Conservation (phyloP, 495 filamentous ascomycete species). For the Penicillium bovifimosum region DNA sequence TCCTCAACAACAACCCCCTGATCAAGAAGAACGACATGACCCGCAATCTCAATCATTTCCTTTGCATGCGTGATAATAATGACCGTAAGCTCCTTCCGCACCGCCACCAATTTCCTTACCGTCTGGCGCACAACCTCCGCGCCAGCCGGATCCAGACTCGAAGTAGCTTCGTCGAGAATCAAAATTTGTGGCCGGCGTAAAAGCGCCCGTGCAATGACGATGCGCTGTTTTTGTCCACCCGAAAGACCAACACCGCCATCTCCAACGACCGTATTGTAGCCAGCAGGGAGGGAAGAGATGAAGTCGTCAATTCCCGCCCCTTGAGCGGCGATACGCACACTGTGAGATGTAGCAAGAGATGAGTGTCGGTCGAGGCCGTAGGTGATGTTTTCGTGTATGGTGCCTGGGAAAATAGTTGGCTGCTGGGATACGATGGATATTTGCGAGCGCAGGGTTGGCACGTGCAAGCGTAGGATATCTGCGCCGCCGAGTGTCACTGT, state of each 20-base stretch:
- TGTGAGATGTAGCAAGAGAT: slow-evolving; percentile 27
- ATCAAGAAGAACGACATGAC: slow-evolving; percentile 65
- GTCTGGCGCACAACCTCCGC: slow-evolving; percentile 61
- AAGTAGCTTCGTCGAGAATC: slow-evolving; percentile 86
- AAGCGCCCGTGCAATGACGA: slow-evolving; percentile 79
- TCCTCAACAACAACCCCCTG: slow-evolving; percentile 60
- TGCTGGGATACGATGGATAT: slow-evolving; percentile 75
- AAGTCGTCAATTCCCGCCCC: slow-evolving; percentile 77
- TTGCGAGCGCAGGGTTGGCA: slow-evolving; percentile 56
- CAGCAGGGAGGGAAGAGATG: slow-evolving; percentile 61
- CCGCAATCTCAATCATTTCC: slow-evolving; percentile 79
- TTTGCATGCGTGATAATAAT: slow-evolving; percentile 72
- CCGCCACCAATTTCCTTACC: slow-evolving; percentile 43
- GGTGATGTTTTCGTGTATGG: slow-evolving; percentile 69
- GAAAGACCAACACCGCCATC: slow-evolving; percentile 71
- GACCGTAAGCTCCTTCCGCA: slow-evolving; percentile 37
- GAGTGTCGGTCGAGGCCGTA: slow-evolving; percentile 58
- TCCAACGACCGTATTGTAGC: slow-evolving; percentile 72
- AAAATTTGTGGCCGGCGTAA: slow-evolving; percentile 63
- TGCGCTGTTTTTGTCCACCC: slow-evolving; percentile 78
- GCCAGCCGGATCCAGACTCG: slow-evolving; percentile 66
- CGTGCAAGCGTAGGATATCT: slow-evolving; percentile 54
- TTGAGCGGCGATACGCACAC: slow-evolving; percentile 55
- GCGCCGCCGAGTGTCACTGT: slow-evolving; percentile 52
- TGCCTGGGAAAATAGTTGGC: slow-evolving; percentile 69